These are phyloP conservation scores for Sporothrix schenckii DNA, from an alignment of 2,329 filamentous ascomycete genomes.

Conservation along the genomic window DNA sequence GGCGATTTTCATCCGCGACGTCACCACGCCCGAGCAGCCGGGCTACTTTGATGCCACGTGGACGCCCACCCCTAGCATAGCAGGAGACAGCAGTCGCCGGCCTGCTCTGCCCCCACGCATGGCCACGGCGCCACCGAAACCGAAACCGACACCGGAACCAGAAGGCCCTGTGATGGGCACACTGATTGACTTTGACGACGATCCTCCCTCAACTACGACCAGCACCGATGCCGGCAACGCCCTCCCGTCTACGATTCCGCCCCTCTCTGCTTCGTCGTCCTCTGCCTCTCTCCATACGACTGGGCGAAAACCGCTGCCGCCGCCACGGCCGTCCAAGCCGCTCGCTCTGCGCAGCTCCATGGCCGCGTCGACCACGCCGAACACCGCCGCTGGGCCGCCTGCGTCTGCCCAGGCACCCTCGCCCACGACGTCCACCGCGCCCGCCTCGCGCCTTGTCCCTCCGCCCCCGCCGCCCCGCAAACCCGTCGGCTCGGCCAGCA, in stretches of 20 bases:
- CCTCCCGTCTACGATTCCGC: slow-evolving; percentile 11
- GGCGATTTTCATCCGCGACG: slow-evolving; percentile 91
- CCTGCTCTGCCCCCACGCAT: slow-evolving; percentile 22
- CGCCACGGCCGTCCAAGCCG: slow-evolving; percentile 63
- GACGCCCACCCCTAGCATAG: not conserved
- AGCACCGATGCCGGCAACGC: not conserved
- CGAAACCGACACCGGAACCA: slow-evolving; percentile 36
- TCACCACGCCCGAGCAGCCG: slow-evolving; percentile 75
- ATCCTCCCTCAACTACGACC: not conserved
- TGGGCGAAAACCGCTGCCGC: slow-evolving; percentile 47
- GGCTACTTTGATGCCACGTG: slow-evolving; percentile 73
- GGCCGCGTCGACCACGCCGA: slow-evolving; percentile 38
- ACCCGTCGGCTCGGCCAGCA: slow-evolving; percentile 38
- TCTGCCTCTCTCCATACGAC: not conserved
- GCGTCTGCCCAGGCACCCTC: slow-evolving; percentile 17
- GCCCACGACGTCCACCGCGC: not conserved
- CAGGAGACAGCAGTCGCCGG: not conserved
- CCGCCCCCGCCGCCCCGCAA: slow-evolving; percentile 30
- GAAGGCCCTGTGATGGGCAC: slow-evolving; percentile 55
- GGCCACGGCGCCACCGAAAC: slow-evolving; percentile 41
- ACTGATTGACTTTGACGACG: slow-evolving; percentile 63
- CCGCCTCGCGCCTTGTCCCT: slow-evolving; percentile 25
- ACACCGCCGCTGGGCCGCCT: not conserved
- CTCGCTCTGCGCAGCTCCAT: slow-evolving; percentile 53
- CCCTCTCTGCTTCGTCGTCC: not conserved